These are phyloP conservation scores for Anthracocystis panici-leucophaei DNA, from an alignment of 1,284 basidiomycete genomes.

Conservation along the genomic window DNA sequence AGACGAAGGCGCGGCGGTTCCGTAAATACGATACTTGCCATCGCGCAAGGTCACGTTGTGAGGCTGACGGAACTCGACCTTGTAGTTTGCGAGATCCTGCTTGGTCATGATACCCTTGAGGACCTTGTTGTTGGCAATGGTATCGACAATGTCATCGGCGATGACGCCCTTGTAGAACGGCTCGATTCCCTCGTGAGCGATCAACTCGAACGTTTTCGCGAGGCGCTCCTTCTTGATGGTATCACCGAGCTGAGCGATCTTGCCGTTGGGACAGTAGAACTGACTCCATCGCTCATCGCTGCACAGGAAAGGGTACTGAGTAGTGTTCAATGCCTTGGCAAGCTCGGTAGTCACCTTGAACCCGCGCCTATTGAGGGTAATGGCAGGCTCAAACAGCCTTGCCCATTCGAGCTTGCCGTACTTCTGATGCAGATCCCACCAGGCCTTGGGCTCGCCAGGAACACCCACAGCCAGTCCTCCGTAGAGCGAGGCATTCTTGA, in stretches of 20 bases:
- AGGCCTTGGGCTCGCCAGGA: constrained; percentile 69
- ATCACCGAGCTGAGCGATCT: constrained; percentile 55
- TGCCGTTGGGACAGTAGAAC: constrained; percentile 63
- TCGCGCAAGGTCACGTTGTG: constrained; percentile 50
- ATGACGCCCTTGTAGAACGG: constrained; percentile 63
- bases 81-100: constrained; percentile 59
- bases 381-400: constrained; percentile 63
- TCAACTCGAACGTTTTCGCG: constrained; percentile 56
- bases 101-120: constrained; percentile 64
- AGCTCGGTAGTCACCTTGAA: constrained; percentile 65
- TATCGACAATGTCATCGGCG: constrained; percentile 55
- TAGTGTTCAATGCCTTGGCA: constrained; percentile 49
- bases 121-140: constrained; percentile 55
- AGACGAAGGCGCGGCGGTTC: constrained; percentile 65
- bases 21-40: constrained; percentile 54
- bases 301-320: constrained; percentile 55
- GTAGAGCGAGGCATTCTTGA: constrained; percentile 36
- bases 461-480: constrained; percentile 68
- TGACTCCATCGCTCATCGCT: constrained; percentile 61
- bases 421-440: constrained; percentile 63
- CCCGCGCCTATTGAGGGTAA: constrained; percentile 62
- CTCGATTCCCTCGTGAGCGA: constrained; percentile 53
- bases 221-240: constrained; percentile 48
- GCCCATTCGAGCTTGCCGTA: constrained; percentile 69
- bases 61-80: constrained; percentile 40